Base-by-base conservation (phyloP, 2,329 filamentous ascomycete species). In the Epichloe sibirici region DNA sequence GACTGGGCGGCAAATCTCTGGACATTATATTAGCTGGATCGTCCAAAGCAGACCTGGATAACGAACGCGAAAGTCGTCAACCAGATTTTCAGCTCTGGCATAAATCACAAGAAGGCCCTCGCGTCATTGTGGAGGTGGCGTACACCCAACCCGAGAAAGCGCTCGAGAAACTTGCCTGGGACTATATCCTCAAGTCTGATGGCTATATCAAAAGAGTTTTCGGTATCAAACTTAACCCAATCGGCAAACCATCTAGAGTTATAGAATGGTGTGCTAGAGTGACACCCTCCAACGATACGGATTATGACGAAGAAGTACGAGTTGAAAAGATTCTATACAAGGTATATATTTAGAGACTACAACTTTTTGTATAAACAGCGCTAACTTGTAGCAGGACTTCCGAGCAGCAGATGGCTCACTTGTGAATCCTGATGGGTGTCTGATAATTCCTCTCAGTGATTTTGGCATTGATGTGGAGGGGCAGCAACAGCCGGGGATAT, bases 261-360 rank as follows among this genome's bases (percentile, higher is more conserved):
- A 35, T 34, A 21, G 39, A 43, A 44, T 51, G 49, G 42, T 38
- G 49, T 44, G 39, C 39, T 12, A 51, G 40, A 44, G 40, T 28
- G 3, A 51, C 42, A 34, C 42, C 21, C 12, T 51, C 40, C 15
- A 25, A 51, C 31, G 49, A 51, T 45, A 1, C 38, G n/a, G 49
- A 44, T 15, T 51, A 44, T 21, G 49, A 51, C n/a, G 34, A 45
- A 51, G 49, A 51, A 35, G 40, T 51, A 21, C 49, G 49, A 45
- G 40, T 38, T 35, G 49, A 51, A 38, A 44, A 51, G 38, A 42
- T 28, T 15, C 37, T 39, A 13, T 7, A 39, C 6, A 39, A 39
- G 37, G 37, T 39, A 15, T 9, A n/a, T 6, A 39, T 39, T n/a
- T n/a, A 39, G n/a, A 39, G 37, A 4, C 12, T 39, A 39, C 4